A percentile compares a stretch with the other conserved stretches of the same genome.
Evolutionary conservation across 2,329 filamentous ascomycete genomes (phyloP).

Genomic region (Fusarium sp.): DNA sequence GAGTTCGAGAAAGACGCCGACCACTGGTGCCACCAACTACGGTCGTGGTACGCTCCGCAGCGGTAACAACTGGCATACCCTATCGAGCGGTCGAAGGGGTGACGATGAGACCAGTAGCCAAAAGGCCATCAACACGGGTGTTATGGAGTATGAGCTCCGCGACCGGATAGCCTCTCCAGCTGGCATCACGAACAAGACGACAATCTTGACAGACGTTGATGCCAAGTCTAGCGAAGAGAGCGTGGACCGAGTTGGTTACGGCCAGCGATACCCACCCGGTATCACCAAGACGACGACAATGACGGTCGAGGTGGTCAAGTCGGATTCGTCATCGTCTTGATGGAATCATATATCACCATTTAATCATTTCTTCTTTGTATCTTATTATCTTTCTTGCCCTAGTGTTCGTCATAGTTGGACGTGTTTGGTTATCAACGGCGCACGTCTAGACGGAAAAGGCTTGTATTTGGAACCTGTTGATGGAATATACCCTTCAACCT

Average conservation of each 20-base stretch:
- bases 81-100: slow-evolving; percentile 34
- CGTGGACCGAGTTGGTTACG: slow-evolving; percentile 14
- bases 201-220: slow-evolving; percentile 34
- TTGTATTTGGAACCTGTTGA: neutral
- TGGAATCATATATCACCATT: neutral
- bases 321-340: neutral
- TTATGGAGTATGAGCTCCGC: slow-evolving; percentile 42
- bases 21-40: slow-evolving; percentile 38
- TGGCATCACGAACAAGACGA: slow-evolving; percentile 26
- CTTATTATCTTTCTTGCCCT: neutral
- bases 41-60: slow-evolving; percentile 38
- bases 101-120: slow-evolving; percentile 44
- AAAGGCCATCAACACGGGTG: slow-evolving; percentile 39
- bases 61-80: slow-evolving; percentile 37
- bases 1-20: slow-evolving; percentile 41
- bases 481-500: neutral
- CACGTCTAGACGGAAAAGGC: neutral
- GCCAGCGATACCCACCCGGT: slow-evolving; percentile 11
- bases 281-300: slow-evolving; percentile 46
- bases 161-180: slow-evolving; percentile 26
- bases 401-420: neutral
- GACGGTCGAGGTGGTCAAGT: slow-evolving; percentile 35
- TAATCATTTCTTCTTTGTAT: neutral
- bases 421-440: neutral
- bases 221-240: slow-evolving; percentile 42